Evolutionary conservation across 106 monocot species (phyloP).

Genomic region (Dendrobium nobile): DNA sequence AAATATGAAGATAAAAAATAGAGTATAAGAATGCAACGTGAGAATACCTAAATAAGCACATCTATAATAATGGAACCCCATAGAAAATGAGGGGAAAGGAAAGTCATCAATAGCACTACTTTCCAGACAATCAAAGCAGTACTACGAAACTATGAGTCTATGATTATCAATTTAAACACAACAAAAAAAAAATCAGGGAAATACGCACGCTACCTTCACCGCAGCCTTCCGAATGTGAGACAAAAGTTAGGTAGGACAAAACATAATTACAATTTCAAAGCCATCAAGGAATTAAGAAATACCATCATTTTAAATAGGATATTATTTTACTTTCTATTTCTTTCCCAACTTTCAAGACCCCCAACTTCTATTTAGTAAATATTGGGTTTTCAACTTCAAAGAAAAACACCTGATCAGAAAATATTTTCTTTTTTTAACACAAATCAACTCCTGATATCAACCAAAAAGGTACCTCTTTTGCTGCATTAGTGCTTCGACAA

Average conservation of each 20-base stretch:
- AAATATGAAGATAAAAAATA: too few relatives aligned
- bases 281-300: not conserved
- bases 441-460: not conserved
- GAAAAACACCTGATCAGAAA: not conserved
- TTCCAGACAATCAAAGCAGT: not conserved
- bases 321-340: not conserved
- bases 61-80: not conserved
- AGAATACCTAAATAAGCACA: not conserved
- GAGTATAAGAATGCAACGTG: not conserved
- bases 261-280: not conserved
- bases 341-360: not conserved
- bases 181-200: too few relatives aligned
- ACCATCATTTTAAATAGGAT: not conserved
- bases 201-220: too few relatives aligned
- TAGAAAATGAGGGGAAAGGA: not conserved
- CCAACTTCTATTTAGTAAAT: not conserved
- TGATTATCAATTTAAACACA: too few relatives aligned
- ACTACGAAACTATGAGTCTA: too few relatives aligned
- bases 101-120: not conserved
- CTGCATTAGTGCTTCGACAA: slow-evolving; percentile 67
- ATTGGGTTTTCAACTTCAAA: not conserved
- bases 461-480: slow-evolving; percentile 60
- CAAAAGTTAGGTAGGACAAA: not conserved
- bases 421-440: not conserved
- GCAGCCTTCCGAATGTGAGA: too few relatives aligned